Base-by-base conservation (phyloP, 176 grass and related monocot species). In the Raddia distichophylla region DNA sequence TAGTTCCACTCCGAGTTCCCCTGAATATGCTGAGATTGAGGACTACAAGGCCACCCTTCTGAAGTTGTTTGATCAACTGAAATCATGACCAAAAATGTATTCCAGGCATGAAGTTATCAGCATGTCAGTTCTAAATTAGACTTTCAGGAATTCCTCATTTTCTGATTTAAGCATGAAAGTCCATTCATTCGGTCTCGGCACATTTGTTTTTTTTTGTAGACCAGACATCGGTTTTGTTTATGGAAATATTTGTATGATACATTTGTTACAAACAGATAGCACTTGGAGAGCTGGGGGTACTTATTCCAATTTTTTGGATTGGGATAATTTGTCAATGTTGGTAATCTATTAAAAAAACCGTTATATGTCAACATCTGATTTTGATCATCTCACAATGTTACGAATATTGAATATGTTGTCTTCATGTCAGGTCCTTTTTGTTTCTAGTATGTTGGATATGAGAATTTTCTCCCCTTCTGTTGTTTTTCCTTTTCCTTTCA, bases 11-110 rank as follows among this genome's bases (percentile, higher is more conserved):
- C 83, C 86, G 14, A 80, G 86, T 49, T 91, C 95, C 15, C n/a
- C 45, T 5, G 95, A 98, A 76, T 91, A 86, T 82, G 66, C 62
- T 8, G 92, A 95, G 57, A 87, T 98, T 5, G 90, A 89, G 86
- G 71, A 60, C 48, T 91, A 91, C 82, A 95, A 91, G 79, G 32
- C 62, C 43, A 91, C 72, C 44, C 32, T 98, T 47, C 63, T 98
- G 63, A 80, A 80, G 52, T 82, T 80, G 5, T 93, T 98, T 73
- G 80, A 84, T 83, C 74, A 90, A 70, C 60, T 88, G 57, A 88
- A 86, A 58, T 81, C 79, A 37, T 91, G 79, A 91, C 43, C 1
- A 18, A 7, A 12, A 63, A 49, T 53, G 59, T 7, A 2, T 64
- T 10, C 0, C 20, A n/a, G 56, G 59, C 47, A 62, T 81, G 34